Base-by-base conservation (phyloP, 192 early-diverging fungal species). In the Backusella macrospora region DNA sequence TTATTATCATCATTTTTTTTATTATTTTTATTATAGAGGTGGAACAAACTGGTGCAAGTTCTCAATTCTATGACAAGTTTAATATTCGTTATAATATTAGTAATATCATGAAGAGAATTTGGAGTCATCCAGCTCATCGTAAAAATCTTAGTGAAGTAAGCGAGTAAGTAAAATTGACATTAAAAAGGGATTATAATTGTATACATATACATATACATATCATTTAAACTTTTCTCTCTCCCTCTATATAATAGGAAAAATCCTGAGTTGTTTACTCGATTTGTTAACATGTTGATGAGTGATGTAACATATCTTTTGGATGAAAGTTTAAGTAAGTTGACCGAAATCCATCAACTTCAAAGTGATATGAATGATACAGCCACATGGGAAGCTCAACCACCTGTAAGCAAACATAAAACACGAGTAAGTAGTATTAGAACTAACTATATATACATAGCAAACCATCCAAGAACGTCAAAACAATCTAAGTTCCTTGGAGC, bases 11-110 rank as follows among this genome's bases (percentile, higher is more conserved):
- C 37, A 18, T 64, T 23, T 42, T 62, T n/a, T n/a, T n/a, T n/a
- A n/a, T n/a, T n/a, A n/a, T n/a, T n/a, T n/a, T n/a, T n/a, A n/a
- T n/a, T 63, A 26, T 69, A 86, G 97, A 98, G 72, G 94, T 96
- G 8, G 98, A 99, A 80, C 92, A 96, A 49, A 98, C 96, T 18
- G 98, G 98, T 16, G 87, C 90, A 2, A 89, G 89, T 73, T 91
- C 93, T 5, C 96, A 98, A 78, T 99, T 99, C 75, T 99, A 97
- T 76, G 98, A 99, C 81, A 99, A 99, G 81, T 98, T 98, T 84
- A 98, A 94, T 81, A 96, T 96, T 73, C 91, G 98, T 40, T 98
- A 98, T 86, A 92, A 98, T 73, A 96, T 99, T 67, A 91, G 91
- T 8, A 94, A 96, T 73, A 92, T 96, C 9, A 87, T 98, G 76